Percentiles rank a stretch among this genome's conserved stretches.
Evolutionary conservation across 306 rosid species (phyloP).

Genomic region (Rubus parviflorus): DNA sequence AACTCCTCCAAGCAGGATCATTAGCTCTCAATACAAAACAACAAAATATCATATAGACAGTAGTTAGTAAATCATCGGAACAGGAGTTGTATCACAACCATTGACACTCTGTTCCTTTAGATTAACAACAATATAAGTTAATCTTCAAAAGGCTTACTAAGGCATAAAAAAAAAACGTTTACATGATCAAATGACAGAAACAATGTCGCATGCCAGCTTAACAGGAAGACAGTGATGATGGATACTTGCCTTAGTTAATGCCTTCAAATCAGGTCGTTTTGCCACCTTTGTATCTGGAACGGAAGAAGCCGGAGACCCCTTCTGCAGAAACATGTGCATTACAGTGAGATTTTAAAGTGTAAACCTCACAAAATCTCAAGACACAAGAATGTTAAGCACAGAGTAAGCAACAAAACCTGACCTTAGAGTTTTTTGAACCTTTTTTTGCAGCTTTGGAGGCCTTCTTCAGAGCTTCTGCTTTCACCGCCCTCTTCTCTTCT

Average conservation of each 20-base stretch:
- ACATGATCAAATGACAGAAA: no score
- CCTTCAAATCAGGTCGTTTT: conserved; percentile 93
- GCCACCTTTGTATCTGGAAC: conserved; percentile 38
- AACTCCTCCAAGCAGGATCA: not conserved
- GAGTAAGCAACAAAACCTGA: not conserved
- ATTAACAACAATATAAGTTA: no score
- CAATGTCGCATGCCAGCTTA: not conserved
- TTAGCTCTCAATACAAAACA: not conserved
- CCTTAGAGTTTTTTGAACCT: conserved; percentile 28
- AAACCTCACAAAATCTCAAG: not conserved
- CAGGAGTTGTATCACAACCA: not conserved
- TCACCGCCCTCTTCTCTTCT: conserved; percentile 60
- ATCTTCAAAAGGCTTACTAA: no score
- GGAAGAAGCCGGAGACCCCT: not conserved
- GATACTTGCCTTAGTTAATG: conserved; percentile 67
- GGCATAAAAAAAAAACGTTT: no score
- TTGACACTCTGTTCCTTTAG: not conserved
- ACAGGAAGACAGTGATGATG: not conserved
- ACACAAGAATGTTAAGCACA: not conserved
- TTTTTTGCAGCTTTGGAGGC: conserved; percentile 21
- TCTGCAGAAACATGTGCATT: conserved; percentile 36
- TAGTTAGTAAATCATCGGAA: not conserved
- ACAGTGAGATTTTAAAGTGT: not conserved
- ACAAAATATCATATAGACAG: not conserved
- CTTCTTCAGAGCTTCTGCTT: conserved; percentile 36